These are phyloP conservation scores for Citeromyces nyonsensis DNA, from an alignment of 805 yeast species.

Conservation along the genomic window DNA sequence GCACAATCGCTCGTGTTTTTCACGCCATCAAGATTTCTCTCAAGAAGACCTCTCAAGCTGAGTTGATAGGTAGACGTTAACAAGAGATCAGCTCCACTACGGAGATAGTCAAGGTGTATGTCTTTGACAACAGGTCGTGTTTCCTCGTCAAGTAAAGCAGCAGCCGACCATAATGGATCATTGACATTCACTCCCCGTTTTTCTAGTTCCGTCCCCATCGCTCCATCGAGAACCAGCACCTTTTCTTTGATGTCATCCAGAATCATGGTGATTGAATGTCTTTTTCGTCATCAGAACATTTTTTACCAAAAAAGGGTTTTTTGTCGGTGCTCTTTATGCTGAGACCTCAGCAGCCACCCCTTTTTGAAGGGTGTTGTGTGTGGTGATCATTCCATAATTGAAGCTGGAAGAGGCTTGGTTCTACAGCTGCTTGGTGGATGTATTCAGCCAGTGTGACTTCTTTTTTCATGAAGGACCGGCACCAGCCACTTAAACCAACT, in stretches of 20 bases:
- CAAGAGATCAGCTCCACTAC: slow-evolving; percentile 37
- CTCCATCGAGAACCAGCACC: slow-evolving; percentile 34
- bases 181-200: slow-evolving; percentile 24
- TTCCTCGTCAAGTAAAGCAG: slow-evolving; percentile 28
- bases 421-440: no score
- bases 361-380: no score
- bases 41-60: slow-evolving; percentile 22
- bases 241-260: neutral
- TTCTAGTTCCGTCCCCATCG: slow-evolving; percentile 50
- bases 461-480: no score
- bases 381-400: no score
- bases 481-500: no score
- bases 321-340: no score
- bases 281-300: neutral
- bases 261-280: neutral
- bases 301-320: no score
- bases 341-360: no score
- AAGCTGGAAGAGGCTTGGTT: no score
- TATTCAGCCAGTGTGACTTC: no score
- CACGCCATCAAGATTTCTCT: slow-evolving; percentile 9
- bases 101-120: slow-evolving; percentile 34
- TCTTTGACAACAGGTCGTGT: slow-evolving; percentile 17
- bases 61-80: slow-evolving; percentile 51
- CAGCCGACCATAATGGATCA: slow-evolving; percentile 47
- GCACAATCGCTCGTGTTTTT: slow-evolving; percentile 1